Conservation (phyloP, 2,329 filamentous ascomycete species). For the Orbilia oligospora region DNA sequence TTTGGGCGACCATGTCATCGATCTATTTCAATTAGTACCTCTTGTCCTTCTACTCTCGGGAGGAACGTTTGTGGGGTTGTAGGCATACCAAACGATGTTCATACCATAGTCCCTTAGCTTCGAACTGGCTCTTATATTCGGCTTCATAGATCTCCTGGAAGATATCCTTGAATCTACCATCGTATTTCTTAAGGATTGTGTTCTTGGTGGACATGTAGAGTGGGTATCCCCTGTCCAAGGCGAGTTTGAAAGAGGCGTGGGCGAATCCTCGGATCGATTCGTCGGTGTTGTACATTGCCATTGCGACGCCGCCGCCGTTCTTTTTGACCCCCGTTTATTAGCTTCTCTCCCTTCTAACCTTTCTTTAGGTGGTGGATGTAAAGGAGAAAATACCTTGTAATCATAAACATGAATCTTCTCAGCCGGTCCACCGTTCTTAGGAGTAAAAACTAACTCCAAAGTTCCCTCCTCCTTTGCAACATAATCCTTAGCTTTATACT, state of each 20-base stretch:
- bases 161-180: conserved; percentile 98
- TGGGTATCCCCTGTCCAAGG: conserved; percentile 86
- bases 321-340: neutral
- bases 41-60: neutral
- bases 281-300: conserved; percentile 98
- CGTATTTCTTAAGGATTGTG: conserved; percentile 99
- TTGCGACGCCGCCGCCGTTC: conserved; percentile 85
- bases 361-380: neutral
- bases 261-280: conserved; percentile 96
- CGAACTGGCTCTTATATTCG: conserved; percentile 88
- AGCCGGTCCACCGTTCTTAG: conserved; percentile 81
- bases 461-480: conserved; percentile 87
- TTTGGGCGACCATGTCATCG: conserved; percentile 99
- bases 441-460: conserved; percentile 94
- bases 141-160: conserved; percentile 97
- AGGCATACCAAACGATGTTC: conserved; percentile 82
- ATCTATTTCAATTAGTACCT: conserved; percentile 70
- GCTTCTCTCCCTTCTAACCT: neutral
- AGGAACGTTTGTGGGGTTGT: neutral
- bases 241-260: conserved; percentile 96
- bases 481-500: conserved; percentile 95
- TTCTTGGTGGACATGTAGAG: conserved; percentile 99
- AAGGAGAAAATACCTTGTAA: conserved; percentile 73
- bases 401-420: conserved; percentile 91
- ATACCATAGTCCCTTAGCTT: conserved; percentile 96